Conservation (phyloP, 176 grass and related monocot genomes). For the Metroxylon sagu region DNA sequence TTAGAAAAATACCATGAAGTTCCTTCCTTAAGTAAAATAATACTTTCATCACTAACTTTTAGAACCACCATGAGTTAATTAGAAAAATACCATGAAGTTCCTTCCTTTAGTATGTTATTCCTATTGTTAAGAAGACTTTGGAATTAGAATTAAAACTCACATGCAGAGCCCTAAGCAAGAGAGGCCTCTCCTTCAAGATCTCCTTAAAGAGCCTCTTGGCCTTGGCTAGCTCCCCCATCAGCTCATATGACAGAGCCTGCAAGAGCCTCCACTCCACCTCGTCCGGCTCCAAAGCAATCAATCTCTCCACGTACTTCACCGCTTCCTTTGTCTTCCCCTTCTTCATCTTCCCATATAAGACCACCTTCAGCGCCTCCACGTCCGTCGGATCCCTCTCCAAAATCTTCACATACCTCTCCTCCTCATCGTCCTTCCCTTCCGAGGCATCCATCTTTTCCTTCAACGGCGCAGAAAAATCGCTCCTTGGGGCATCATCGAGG, state of each 20-base stretch:
- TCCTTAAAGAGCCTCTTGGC: constrained; percentile 64
- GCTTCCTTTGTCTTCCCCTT: constrained; percentile 52
- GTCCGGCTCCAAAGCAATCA: constrained; percentile 48
- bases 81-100: too few relatives aligned
- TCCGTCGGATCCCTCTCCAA: constrained; percentile 45
- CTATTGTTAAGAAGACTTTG: neutral
- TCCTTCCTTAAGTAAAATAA: too few relatives aligned
- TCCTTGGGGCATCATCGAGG: constrained; percentile 11
- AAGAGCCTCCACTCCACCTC: constrained; percentile 76
- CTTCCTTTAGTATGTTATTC: neutral
- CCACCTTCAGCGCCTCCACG: constrained; percentile 61
- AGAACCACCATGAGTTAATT: too few relatives aligned
- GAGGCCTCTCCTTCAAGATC: constrained; percentile 57
- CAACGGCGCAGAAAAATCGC: constrained; percentile 8
- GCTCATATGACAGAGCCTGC: constrained; percentile 65
- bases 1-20: too few relatives aligned
- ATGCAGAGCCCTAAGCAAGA: constrained; percentile 68
- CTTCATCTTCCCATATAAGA: constrained; percentile 63
- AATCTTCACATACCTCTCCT: constrained; percentile 48
- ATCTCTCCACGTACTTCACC: constrained; percentile 33
- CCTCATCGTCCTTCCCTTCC: constrained; percentile 24
- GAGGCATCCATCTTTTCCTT: constrained; percentile 9
- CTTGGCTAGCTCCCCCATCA: constrained; percentile 42
- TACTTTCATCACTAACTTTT: too few relatives aligned
- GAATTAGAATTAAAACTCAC: constrained; percentile 27